Percentiles rank a stretch among this genome's conserved stretches.
Evolutionary conservation across 768 basidiomycete species (phyloP).

Genomic region (Amanita fuliginea): DNA sequence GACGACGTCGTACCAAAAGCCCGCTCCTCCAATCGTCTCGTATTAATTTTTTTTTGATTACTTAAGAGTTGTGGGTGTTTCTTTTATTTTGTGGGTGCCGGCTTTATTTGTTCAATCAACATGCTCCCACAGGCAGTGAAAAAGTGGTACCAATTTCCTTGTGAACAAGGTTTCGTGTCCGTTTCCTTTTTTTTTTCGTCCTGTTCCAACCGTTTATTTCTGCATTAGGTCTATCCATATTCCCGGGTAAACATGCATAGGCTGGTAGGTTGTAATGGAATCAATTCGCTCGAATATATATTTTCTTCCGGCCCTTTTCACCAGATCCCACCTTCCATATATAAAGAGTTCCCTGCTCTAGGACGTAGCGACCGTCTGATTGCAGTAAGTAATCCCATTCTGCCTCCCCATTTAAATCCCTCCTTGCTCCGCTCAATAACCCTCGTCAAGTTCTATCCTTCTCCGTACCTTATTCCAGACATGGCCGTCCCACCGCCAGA

Average conservation of each 20-base stretch:
- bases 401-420: background rate
- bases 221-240: background rate
- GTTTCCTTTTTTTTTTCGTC: background rate
- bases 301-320: background rate
- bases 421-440: background rate
- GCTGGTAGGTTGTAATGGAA: background rate
- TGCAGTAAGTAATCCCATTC: background rate
- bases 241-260: background rate
- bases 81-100: constrained; percentile 27
- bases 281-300: background rate
- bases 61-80: constrained; percentile 20
- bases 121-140: constrained; percentile 15
- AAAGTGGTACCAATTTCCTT: background rate
- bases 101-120: constrained; percentile 25
- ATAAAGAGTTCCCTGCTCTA: background rate
- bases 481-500: background rate
- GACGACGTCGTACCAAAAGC: too few species aligned
- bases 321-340: background rate
- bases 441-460: background rate
- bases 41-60: background rate
- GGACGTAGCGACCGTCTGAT: background rate
- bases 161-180: background rate
- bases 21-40: background rate
- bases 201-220: background rate
- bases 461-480: background rate